Percentiles rank a stretch among this genome's conserved stretches.
Conservation (phyloP, 495 filamentous ascomycete species). For the Elasticomyces elasticus region DNA sequence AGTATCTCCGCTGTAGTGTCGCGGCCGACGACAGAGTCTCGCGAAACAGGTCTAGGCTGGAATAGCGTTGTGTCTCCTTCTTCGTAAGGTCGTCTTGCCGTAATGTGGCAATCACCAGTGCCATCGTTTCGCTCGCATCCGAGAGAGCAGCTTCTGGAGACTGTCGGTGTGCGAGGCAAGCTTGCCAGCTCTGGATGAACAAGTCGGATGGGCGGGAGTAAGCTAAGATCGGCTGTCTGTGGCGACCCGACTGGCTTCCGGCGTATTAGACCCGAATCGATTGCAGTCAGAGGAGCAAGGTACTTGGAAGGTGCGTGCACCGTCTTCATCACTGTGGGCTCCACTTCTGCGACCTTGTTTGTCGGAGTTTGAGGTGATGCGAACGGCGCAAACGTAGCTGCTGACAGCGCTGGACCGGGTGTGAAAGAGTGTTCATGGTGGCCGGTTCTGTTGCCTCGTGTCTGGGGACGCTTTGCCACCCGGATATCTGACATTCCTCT, state of each 20-base stretch:
- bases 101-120: not conserved
- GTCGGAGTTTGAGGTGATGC: not conserved
- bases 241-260: conserved; percentile 5
- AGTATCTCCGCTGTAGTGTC: not conserved
- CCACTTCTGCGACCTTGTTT: not conserved
- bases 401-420: not conserved
- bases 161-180: not conserved
- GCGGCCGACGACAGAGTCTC: no score
- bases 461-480: not conserved
- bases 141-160: not conserved
- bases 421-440: not conserved
- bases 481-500: not conserved
- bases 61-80: no score
- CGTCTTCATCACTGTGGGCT: not conserved
- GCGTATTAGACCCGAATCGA: not conserved
- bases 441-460: not conserved
- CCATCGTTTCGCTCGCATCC: not conserved
- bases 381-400: conserved; percentile 2
- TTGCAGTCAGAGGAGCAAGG: not conserved
- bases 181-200: conserved; percentile 2
- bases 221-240: not conserved
- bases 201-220: conserved; percentile 3
- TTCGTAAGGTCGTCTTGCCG: not conserved
- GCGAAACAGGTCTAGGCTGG: not conserved
- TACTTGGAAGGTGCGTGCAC: not conserved